A percentile compares a stretch with the other conserved stretches of the same genome.
phyloP scores from a whole-genome alignment of 148 eudicot species.

The Agrostemma githago region DNA sequence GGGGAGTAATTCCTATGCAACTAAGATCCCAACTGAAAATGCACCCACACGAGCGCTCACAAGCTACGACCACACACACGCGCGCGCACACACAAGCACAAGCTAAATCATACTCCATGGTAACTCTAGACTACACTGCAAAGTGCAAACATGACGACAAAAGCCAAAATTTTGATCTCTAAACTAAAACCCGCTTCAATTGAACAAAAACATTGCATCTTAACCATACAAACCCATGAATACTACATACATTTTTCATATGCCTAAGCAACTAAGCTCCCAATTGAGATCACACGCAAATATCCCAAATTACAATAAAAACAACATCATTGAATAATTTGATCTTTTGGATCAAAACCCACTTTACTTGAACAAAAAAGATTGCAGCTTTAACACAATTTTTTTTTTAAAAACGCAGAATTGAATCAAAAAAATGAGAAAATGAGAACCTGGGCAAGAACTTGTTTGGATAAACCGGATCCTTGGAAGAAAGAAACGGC shows the following conservation, averaged over 20 bases:
- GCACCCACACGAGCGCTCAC: too few species aligned
- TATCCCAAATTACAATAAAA: not conserved
- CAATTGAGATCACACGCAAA: not conserved
- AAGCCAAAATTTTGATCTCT: not conserved
- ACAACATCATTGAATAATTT: not conserved
- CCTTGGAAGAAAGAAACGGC: slow-evolving; percentile 85
- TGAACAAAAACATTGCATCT: not conserved
- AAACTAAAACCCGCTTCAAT: not conserved
- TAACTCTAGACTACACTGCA: too few species aligned
- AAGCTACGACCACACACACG: too few species aligned
- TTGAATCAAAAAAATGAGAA: not conserved
- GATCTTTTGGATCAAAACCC: not conserved
- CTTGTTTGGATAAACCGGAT: slow-evolving; percentile 74
- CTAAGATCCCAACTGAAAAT: too few species aligned
- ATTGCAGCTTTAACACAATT: not conserved
- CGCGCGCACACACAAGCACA: too few species aligned
- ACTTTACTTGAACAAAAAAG: not conserved
- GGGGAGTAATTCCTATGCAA: too few species aligned
- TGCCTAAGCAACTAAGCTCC: not conserved
- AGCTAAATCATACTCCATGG: too few species aligned
- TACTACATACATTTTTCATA: too few species aligned
- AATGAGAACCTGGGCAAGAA: slow-evolving; percentile 76
- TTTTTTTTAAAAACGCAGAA: not conserved
- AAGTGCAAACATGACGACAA: too few species aligned
- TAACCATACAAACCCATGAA: not conserved